Percentiles rank a stretch among this genome's conserved stretches.
Evolutionary conservation across 1,139 yeast species (phyloP).

Genomic region (Blastobotrys apis): DNA sequence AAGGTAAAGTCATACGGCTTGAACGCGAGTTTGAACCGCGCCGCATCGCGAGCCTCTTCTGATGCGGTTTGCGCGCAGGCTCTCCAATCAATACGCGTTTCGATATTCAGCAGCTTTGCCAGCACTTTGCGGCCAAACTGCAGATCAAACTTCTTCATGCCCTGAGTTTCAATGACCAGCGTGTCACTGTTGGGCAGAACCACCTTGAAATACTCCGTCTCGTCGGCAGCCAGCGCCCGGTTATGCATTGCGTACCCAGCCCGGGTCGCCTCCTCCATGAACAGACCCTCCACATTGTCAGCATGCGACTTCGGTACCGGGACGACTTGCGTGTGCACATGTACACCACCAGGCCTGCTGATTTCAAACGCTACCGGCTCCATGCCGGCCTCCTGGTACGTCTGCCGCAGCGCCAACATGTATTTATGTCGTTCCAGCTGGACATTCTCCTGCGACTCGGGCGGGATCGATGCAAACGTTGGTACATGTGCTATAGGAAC

Average conservation of each 20-base stretch:
- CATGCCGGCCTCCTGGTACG: slow-evolving; percentile 24
- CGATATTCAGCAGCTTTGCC: slow-evolving; percentile 54
- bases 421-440: slow-evolving; percentile 25
- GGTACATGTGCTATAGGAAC: slow-evolving; percentile 80
- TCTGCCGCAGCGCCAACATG: slow-evolving; percentile 23
- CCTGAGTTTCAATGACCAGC: slow-evolving; percentile 19
- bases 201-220: slow-evolving; percentile 21
- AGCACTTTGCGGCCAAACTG: slow-evolving; percentile 78
- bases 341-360: slow-evolving; percentile 33
- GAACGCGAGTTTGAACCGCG: slow-evolving; percentile 50
- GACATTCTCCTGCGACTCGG: slow-evolving; percentile 15
- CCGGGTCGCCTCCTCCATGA: slow-evolving; percentile 23
- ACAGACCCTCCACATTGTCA: slow-evolving; percentile 18
- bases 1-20: slow-evolving; percentile 43
- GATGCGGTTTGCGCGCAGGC: slow-evolving; percentile 58
- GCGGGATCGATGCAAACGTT: slow-evolving; percentile 27
- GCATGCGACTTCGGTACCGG: slow-evolving; percentile 28
- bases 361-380: slow-evolving; percentile 32
- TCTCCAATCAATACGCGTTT: slow-evolving; percentile 64
- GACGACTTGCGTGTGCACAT: slow-evolving; percentile 35
- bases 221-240: slow-evolving; percentile 14
- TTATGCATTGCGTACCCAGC: slow-evolving; percentile 16
- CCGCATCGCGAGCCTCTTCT: slow-evolving; percentile 59
- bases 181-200: slow-evolving; percentile 17
- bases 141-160: slow-evolving; percentile 45